A percentile compares a stretch with the other conserved stretches of the same genome.
Conservation (phyloP, 148 eudicot species). For the Dianthus caryophyllus region DNA sequence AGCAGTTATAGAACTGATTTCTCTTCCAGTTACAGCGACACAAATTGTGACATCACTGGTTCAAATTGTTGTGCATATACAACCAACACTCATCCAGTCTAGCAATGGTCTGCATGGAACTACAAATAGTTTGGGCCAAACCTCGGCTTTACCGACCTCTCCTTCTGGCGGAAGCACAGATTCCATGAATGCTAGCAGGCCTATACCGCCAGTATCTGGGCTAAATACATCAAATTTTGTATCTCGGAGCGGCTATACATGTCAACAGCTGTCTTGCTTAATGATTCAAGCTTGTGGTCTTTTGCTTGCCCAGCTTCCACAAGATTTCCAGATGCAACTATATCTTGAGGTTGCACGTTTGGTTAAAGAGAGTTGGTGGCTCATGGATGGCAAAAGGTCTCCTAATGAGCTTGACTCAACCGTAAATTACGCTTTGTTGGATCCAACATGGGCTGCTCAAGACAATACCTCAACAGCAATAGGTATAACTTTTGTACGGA, state of each 20-base stretch:
- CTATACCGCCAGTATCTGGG: conserved; percentile 60
- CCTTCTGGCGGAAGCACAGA: conserved; percentile 99
- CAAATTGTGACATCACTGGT: conserved; percentile 79
- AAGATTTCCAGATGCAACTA: conserved; percentile 79
- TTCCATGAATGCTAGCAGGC: conserved; percentile 75
- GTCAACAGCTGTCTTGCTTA: conserved; percentile 92
- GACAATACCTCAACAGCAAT: conserved; percentile 92
- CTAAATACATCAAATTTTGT: conserved; percentile 63
- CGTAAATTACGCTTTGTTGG: conserved; percentile 88
- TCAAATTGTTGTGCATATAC: conserved; percentile 82
- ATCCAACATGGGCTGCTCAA: conserved; percentile 95
- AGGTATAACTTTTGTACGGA: conserved; percentile 41
- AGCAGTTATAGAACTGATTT: conserved; percentile 87
- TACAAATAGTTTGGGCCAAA: conserved; percentile 51
- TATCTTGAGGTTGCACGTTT: conserved; percentile 78
- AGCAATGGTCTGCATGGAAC: conserved; percentile 69
- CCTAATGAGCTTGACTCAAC: conserved; percentile 78
- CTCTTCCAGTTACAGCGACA: conserved; percentile 82
- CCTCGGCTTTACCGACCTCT: conserved; percentile 80
- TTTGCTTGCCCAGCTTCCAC: conserved; percentile 89
- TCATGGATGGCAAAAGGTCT: conserved; percentile 68
- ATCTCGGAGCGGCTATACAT: conserved; percentile 87
- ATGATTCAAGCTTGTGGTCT: conserved; percentile 98
- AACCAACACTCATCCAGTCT: conserved; percentile 85
- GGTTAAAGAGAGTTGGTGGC: conserved; percentile 96